Evolutionary conservation across 352 stramenopile species (phyloP).

Genomic region (Blastocystis sp.): DNA sequence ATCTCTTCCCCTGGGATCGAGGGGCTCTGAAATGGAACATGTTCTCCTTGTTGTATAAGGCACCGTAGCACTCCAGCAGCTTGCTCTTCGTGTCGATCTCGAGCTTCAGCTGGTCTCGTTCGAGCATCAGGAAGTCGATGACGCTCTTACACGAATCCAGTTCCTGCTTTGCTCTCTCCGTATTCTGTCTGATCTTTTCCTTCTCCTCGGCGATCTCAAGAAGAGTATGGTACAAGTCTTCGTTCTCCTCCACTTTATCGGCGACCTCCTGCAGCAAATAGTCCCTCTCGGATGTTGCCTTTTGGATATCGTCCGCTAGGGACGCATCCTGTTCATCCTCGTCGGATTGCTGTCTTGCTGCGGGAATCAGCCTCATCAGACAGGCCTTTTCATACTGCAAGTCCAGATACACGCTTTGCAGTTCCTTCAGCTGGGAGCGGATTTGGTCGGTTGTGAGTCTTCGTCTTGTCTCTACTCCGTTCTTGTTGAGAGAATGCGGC

Average conservation of each 20-base stretch:
- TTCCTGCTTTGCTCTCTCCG: neutral
- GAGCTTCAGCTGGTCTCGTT: neutral
- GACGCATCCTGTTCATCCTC: neutral
- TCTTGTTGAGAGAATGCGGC: neutral
- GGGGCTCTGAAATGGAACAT: neutral
- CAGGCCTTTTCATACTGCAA: neutral
- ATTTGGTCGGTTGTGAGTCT: neutral
- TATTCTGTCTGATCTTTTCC: neutral
- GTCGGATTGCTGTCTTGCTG: neutral
- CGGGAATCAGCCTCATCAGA: neutral
- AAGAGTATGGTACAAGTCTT: conserved; percentile 10
- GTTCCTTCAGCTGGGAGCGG: neutral
- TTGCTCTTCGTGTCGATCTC: neutral
- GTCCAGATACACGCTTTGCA: neutral
- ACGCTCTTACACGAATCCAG: conserved; percentile 22
- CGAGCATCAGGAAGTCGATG: conserved; percentile 10
- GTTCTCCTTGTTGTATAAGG: conserved; percentile 4
- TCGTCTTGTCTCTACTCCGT: neutral
- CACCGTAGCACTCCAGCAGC: neutral
- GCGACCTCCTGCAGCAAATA: neutral
- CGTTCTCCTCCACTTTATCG: neutral
- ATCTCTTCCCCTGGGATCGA: neutral
- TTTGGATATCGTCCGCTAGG: neutral
- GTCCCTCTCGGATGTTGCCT: neutral
- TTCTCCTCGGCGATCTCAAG: neutral